phyloP scores from a whole-genome alignment of 2,329 filamentous ascomycete species.

The Pseudocercospora eumusae region DNA sequence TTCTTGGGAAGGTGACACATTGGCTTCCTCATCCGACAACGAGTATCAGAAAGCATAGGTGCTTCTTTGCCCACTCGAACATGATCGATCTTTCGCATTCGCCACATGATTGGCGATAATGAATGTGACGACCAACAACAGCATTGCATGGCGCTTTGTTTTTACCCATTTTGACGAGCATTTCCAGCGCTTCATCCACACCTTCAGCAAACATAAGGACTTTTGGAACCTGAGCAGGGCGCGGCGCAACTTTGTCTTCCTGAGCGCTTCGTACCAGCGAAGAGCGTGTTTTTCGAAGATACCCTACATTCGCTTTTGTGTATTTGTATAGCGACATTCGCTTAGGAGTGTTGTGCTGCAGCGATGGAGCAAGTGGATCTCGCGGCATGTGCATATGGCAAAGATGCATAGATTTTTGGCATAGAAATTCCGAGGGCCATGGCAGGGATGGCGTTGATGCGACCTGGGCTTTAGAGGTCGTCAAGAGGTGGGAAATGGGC shows the following conservation, averaged over 20 bases:
- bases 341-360: conserved; percentile 21
- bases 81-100: conserved; percentile 16
- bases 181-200: conserved; percentile 25
- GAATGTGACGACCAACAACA: conserved; percentile 27
- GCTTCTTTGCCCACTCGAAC: conserved; percentile 7
- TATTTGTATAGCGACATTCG: conserved; percentile 30
- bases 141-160: conserved; percentile 28
- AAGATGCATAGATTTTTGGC: conserved; percentile 21
- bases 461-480: conserved; percentile 2
- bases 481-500: conserved; percentile 16
- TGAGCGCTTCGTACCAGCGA: conserved; percentile 10
- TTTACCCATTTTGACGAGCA: conserved; percentile 26
- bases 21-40: conserved; percentile 42
- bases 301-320: conserved; percentile 34
- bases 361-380: conserved; percentile 13
- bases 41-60: conserved; percentile 34
- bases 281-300: conserved; percentile 22
- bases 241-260: conserved; percentile 19
- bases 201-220: conserved; percentile 16
- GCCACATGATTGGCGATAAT: conserved; percentile 22
- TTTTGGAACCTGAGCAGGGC: conserved; percentile 15
- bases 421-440: conserved; percentile 2
- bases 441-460: conserved; percentile 3
- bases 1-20: conserved; percentile 59
- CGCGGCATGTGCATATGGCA: conserved; percentile 19